phyloP scores from a whole-genome alignment of 352 stramenopile species.

The Phytophthora quininea region DNA sequence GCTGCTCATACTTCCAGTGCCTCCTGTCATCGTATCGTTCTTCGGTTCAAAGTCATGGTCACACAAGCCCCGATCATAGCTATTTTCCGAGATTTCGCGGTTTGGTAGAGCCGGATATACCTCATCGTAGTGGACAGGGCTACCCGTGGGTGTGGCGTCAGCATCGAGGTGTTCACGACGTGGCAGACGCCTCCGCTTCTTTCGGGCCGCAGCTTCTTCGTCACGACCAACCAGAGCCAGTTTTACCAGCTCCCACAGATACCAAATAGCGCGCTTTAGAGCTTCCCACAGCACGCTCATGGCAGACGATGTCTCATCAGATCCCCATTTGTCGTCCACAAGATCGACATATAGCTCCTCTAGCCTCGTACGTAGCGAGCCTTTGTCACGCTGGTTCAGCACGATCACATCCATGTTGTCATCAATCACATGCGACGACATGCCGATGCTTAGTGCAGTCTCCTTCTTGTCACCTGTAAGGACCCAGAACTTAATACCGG shows the following conservation, averaged over 20 bases:
- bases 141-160: constrained; percentile 42
- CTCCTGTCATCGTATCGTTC: constrained; percentile 32
- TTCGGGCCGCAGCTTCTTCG: constrained; percentile 67
- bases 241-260: constrained; percentile 74
- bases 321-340: constrained; percentile 89
- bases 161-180: constrained; percentile 53
- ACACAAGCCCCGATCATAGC: constrained; percentile 60
- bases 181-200: constrained; percentile 65
- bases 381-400: constrained; percentile 81
- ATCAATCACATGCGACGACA: constrained; percentile 90
- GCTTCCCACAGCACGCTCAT: constrained; percentile 81
- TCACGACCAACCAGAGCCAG: constrained; percentile 74
- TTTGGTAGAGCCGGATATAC: constrained; percentile 65
- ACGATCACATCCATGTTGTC: constrained; percentile 92
- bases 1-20: constrained; percentile 37
- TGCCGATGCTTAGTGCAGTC: constrained; percentile 86
- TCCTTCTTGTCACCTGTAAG: constrained; percentile 94
- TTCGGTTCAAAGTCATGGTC: constrained; percentile 81
- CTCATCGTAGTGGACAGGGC: constrained; percentile 63
- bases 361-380: constrained; percentile 69
- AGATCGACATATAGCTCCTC: constrained; percentile 88
- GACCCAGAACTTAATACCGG: constrained; percentile 97
- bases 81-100: constrained; percentile 61
- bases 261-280: constrained; percentile 69
- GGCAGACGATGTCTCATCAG: constrained; percentile 80